Evolutionary conservation across 1,139 yeast species (phyloP).

Genomic region (Sugiyamaella sp.): DNA sequence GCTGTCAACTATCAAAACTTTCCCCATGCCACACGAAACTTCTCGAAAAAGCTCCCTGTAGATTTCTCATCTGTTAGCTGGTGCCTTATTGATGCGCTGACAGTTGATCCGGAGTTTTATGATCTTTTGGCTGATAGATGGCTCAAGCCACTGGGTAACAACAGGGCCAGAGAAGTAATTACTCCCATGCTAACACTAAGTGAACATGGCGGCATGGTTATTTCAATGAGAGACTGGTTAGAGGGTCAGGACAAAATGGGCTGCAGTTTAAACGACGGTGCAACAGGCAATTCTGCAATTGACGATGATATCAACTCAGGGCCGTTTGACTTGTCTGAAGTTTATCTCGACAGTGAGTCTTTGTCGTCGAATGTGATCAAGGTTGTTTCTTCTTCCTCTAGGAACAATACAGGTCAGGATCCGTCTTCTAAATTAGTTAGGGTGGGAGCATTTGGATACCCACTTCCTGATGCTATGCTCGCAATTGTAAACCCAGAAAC

Average conservation of each 20-base stretch:
- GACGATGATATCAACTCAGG: slow-evolving; percentile 43
- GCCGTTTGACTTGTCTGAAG: slow-evolving; percentile 61
- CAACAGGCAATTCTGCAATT: background rate
- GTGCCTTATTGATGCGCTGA: slow-evolving; percentile 89
- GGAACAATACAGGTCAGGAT: slow-evolving; percentile 46
- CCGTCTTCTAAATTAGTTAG: slow-evolving; percentile 55
- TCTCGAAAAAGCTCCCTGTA: slow-evolving; percentile 73
- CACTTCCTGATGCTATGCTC: slow-evolving; percentile 89
- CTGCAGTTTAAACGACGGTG: slow-evolving; percentile 30
- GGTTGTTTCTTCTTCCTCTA: slow-evolving; percentile 60
- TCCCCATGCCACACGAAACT: slow-evolving; percentile 83
- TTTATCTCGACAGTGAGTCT: slow-evolving; percentile 79
- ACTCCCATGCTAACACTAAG: slow-evolving; percentile 88
- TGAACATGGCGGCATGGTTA: slow-evolving; percentile 96
- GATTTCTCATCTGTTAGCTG: slow-evolving; percentile 81
- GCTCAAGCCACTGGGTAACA: slow-evolving; percentile 88
- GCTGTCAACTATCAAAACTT: slow-evolving; percentile 91
- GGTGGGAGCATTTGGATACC: slow-evolving; percentile 92
- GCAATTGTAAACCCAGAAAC: slow-evolving; percentile 96
- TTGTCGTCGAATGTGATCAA: slow-evolving; percentile 77
- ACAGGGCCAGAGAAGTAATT: slow-evolving; percentile 71
- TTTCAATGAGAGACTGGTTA: slow-evolving; percentile 89
- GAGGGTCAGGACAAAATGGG: slow-evolving; percentile 61
- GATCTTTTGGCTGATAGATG: slow-evolving; percentile 90
- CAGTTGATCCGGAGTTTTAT: slow-evolving; percentile 92